Base-by-base conservation (phyloP, 805 yeast genomes). In the Kazachstania africana region DNA sequence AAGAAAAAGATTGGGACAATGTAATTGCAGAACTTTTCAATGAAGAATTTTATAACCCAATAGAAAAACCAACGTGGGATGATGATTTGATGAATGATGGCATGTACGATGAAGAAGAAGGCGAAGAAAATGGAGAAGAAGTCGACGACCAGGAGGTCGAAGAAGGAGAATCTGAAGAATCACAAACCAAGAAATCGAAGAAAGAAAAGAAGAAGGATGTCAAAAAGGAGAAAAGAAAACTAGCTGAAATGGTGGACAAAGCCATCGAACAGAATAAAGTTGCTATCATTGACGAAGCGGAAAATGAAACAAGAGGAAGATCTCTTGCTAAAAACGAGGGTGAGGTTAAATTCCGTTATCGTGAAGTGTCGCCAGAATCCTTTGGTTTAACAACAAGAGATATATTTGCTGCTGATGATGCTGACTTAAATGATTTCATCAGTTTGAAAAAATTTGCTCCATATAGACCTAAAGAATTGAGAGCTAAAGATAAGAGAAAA, bases 391-490 rank as follows among this genome's bases (percentile, higher is more conserved):
- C 81, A 0, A 70, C 91, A 0, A 68, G 91, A 39, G 98, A 91
- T 46, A 91, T 91, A 29, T 63, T 91, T 33, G 60, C 83, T 36
- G 98, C 98, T 10, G 88, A 82, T 48, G 98, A 91, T 53, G 66
- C 69, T 38, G 80, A 78, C 29, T 65, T 91, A 55, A 91, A 91
- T 57, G 78, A 76, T 35, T 85, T 67, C 47, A 77, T 85, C 36
- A 91, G 95, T 15, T 62, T 91, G 46, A 88, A 88, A 63, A 87
- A 87, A 56, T 75, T 91, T 43, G 96, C 97, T 0, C 88, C 97
- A 18, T 91, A 82, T 55, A 74, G 95, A 53, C 73, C 83, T 16
- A 70, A 70, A 41, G 93, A 81, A 36, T 65, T 68, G 40, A 66
- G 75, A 40, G 58, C 65, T 43, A 83, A 78, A 50, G 98, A 91